A percentile compares a stretch with the other conserved stretches of the same genome.
Evolutionary conservation across 2,329 filamentous ascomycete species (phyloP).

Genomic region (Aureobasidium sp.): DNA sequence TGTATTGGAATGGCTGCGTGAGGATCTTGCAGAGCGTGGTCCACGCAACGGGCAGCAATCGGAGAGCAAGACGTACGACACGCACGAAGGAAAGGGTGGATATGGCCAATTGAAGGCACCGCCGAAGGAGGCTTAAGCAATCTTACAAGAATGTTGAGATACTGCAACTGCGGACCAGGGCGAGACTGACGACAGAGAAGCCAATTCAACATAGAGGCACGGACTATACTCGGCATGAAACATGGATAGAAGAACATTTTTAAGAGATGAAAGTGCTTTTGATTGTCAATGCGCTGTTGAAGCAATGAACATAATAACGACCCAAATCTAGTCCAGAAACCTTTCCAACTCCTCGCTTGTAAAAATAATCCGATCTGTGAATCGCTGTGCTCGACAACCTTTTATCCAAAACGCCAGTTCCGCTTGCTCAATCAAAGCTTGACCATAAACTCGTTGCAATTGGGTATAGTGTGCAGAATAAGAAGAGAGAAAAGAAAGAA

Average conservation of each 20-base stretch:
- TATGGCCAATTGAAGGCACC: constrained; percentile 51
- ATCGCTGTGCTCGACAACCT: background rate
- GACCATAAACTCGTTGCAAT: constrained; percentile 10
- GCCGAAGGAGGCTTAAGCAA: background rate
- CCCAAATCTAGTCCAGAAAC: background rate
- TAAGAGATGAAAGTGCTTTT: constrained; percentile 2
- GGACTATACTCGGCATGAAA: background rate
- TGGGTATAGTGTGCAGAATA: constrained; percentile 12
- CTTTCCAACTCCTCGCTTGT: background rate
- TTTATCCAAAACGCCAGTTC: background rate
- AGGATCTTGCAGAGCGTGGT: constrained; percentile 71
- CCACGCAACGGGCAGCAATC: constrained; percentile 57
- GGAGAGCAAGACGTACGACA: constrained; percentile 60
- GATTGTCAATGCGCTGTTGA: constrained; percentile 7
- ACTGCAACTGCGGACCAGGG: background rate
- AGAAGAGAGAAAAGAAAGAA: background rate
- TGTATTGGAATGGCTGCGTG: constrained; percentile 77
- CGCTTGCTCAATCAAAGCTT: constrained; percentile 3
- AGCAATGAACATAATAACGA: background rate
- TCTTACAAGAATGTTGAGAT: background rate
- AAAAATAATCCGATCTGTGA: background rate
- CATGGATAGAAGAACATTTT: background rate
- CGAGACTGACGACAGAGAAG: background rate
- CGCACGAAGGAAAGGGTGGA: constrained; percentile 52
- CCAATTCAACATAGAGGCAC: constrained; percentile 9